Evolutionary conservation across 176 grass and related monocot species (phyloP).

Genomic region (Alloteropsis semialata): DNA sequence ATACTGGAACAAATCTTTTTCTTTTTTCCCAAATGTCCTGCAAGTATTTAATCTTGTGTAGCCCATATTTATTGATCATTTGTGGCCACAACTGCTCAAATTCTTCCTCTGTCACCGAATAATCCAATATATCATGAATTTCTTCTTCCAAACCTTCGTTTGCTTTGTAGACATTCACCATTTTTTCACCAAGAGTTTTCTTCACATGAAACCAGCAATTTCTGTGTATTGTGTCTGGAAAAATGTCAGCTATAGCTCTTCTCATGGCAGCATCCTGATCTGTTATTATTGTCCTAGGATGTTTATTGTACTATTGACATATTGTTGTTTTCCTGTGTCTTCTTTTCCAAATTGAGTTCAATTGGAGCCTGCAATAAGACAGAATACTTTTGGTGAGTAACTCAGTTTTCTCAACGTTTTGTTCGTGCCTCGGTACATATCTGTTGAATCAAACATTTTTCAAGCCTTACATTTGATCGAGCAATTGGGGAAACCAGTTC

Average conservation of each 20-base stretch:
- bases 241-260: not conserved
- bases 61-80: not conserved
- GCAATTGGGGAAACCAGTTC: too few species aligned
- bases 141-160: not conserved
- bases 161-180: not conserved
- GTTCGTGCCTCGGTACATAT: too few species aligned
- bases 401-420: too few species aligned
- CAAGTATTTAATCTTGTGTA: not conserved
- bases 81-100: not conserved
- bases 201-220: not conserved
- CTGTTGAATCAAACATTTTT: too few species aligned
- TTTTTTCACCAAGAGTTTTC: not conserved
- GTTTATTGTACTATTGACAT: too few species aligned
- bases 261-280: not conserved
- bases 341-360: too few species aligned
- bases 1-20: not conserved
- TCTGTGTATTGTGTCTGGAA: not conserved
- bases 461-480: too few species aligned
- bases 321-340: too few species aligned
- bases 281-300: not conserved
- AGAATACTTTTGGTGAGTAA: too few species aligned
- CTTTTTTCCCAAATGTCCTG: not conserved
- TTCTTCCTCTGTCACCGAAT: not conserved
- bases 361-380: too few species aligned
- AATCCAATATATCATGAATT: not conserved